These are phyloP conservation scores for Parafenestella ontariensis DNA, from an alignment of 2,329 filamentous ascomycete genomes.

Conservation along the genomic window DNA sequence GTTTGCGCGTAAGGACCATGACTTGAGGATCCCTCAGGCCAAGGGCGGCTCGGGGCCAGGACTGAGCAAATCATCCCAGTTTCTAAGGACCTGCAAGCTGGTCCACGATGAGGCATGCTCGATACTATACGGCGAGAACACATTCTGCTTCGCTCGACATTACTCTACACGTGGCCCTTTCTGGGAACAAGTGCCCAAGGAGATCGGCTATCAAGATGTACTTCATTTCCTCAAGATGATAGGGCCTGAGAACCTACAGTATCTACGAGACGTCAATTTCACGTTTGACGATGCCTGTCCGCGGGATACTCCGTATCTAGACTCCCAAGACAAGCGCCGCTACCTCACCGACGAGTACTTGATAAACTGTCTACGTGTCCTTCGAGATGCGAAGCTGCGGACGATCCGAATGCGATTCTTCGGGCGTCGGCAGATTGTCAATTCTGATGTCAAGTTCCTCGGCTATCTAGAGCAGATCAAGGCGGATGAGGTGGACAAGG, in stretches of 20 bases:
- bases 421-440: slow-evolving; percentile 47
- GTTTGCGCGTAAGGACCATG: slow-evolving; percentile 46
- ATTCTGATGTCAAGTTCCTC: slow-evolving; percentile 53
- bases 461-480: slow-evolving; percentile 54
- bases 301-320: slow-evolving; percentile 49
- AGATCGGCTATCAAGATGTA: slow-evolving; percentile 57
- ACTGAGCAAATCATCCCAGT: slow-evolving; percentile 52
- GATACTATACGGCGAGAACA: slow-evolving; percentile 60
- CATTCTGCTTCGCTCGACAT: slow-evolving; percentile 54
- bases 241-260: slow-evolving; percentile 55
- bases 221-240: slow-evolving; percentile 57
- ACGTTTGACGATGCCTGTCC: slow-evolving; percentile 55
- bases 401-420: slow-evolving; percentile 52
- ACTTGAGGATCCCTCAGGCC: slow-evolving; percentile 44
- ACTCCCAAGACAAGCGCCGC: slow-evolving; percentile 53
- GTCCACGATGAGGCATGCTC: slow-evolving; percentile 55
- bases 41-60: slow-evolving; percentile 23
- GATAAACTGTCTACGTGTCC: slow-evolving; percentile 53
- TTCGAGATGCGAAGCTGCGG: slow-evolving; percentile 53
- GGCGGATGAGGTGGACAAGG: slow-evolving; percentile 50
- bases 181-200: slow-evolving; percentile 52
- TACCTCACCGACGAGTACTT: slow-evolving; percentile 58
- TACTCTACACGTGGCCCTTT: slow-evolving; percentile 47
- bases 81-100: slow-evolving; percentile 56
- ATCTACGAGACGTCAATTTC: slow-evolving; percentile 55